These are phyloP conservation scores for Phialophora expanda DNA, from an alignment of 2,329 filamentous ascomycete genomes.

Conservation along the genomic window DNA sequence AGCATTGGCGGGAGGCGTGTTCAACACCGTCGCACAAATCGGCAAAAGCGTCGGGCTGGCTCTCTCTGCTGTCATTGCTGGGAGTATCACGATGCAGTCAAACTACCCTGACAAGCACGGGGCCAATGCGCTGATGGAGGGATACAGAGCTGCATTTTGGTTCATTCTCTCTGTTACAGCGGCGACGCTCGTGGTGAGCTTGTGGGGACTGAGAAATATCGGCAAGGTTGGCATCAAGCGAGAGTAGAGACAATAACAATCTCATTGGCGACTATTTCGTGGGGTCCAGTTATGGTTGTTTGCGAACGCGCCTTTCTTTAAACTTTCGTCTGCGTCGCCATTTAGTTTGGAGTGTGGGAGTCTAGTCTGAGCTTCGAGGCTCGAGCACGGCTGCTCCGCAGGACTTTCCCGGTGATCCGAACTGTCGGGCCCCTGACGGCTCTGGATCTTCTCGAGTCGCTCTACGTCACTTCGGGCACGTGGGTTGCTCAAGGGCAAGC, in stretches of 20 bases:
- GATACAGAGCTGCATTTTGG: slow-evolving; percentile 62
- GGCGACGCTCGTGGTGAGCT: slow-evolving; percentile 43
- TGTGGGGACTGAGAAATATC: slow-evolving; percentile 52
- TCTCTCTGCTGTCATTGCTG: slow-evolving; percentile 56
- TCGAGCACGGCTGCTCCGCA: not conserved
- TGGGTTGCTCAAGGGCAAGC: slow-evolving; percentile 10
- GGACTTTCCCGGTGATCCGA: not conserved
- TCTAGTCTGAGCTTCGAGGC: not conserved
- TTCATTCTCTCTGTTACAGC: slow-evolving; percentile 55
- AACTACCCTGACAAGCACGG: slow-evolving; percentile 37
- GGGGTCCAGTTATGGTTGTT: not conserved
- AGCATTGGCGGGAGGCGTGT: slow-evolving; percentile 65
- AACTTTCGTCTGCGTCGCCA: not conserved
- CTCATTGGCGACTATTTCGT: not conserved
- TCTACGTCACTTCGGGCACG: not conserved
- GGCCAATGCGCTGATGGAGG: slow-evolving; percentile 52
- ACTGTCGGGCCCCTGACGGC: not conserved
- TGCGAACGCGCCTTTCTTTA: not conserved
- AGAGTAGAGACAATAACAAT: slow-evolving; percentile 16
- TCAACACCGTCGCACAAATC: slow-evolving; percentile 64
- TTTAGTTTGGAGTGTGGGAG: not conserved
- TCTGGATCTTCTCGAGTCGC: not conserved
- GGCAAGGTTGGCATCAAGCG: slow-evolving; percentile 59
- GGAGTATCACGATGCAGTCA: slow-evolving; percentile 47
- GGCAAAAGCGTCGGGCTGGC: slow-evolving; percentile 61